Conservation (phyloP, 2,329 filamentous ascomycete genomes). For the Fusarium camptoceras region DNA sequence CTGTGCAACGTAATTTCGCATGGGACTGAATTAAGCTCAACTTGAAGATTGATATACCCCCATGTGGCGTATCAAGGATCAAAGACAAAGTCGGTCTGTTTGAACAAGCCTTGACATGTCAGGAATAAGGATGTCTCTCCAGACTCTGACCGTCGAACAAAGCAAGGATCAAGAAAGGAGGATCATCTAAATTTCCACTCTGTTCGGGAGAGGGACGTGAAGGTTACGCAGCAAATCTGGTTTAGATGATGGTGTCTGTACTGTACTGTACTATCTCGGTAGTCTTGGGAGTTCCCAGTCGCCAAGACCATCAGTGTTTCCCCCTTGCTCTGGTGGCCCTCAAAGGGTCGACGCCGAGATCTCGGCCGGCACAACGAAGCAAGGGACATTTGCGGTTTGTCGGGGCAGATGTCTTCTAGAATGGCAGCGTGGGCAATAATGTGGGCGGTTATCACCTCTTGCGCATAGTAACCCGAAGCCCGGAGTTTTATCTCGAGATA, state of each 20-base stretch:
- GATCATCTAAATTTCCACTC: constrained; percentile 24
- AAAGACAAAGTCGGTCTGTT: constrained; percentile 30
- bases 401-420: constrained; percentile 1
- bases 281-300: constrained; percentile 28
- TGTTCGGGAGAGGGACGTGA: constrained; percentile 8
- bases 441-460: background rate
- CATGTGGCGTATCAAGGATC: constrained; percentile 9
- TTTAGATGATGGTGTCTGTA: constrained; percentile 16
- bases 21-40: constrained; percentile 30
- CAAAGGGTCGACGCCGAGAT: constrained; percentile 36
- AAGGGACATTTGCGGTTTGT: constrained; percentile 24
- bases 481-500: constrained; percentile 3
- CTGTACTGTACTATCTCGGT: constrained; percentile 29
- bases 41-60: constrained; percentile 18
- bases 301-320: constrained; percentile 38
- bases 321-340: constrained; percentile 35
- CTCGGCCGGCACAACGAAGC: constrained; percentile 34
- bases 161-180: constrained; percentile 15
- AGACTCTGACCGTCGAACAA: constrained; percentile 1
- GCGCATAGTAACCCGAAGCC: background rate
- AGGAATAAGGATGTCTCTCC: constrained; percentile 8
- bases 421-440: background rate
- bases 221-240: constrained; percentile 28
- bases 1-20: constrained; percentile 31
- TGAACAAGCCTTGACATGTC: background rate